Conservation (phyloP, 352 stramenopile species). For the Phytophthora macrochlamydospora region DNA sequence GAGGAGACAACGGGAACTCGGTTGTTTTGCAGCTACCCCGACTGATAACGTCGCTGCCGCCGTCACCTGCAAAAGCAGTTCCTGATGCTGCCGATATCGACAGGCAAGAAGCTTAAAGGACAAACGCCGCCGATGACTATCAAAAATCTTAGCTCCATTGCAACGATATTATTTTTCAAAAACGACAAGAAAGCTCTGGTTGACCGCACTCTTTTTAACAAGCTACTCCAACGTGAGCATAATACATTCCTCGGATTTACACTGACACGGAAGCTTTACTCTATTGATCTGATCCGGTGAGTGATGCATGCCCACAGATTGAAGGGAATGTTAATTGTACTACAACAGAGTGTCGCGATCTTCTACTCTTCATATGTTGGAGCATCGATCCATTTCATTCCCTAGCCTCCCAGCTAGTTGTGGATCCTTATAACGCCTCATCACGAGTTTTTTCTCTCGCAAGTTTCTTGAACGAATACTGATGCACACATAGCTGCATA, state of each 20-base stretch:
- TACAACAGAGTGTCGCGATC: constrained; percentile 7
- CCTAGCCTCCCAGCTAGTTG: constrained; percentile 1
- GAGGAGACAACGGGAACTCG: constrained; percentile 3
- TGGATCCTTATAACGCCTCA: neutral
- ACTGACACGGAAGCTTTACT: constrained; percentile 9
- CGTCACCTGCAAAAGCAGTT: constrained; percentile 17
- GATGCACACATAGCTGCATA: neutral
- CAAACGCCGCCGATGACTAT: constrained; percentile 10
- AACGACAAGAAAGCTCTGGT: constrained; percentile 15
- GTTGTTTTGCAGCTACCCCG: constrained; percentile 1
- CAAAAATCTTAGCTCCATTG: constrained; percentile 7
- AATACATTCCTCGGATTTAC: constrained; percentile 10
- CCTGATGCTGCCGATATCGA: constrained; percentile 2
- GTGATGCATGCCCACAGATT: neutral
- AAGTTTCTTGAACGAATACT: constrained; percentile 3
- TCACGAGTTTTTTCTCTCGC: neutral
- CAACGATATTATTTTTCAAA: constrained; percentile 7
- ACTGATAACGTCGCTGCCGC: constrained; percentile 10
- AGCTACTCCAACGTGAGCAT: constrained; percentile 14
- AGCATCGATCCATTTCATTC: constrained; percentile 7
- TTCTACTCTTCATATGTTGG: constrained; percentile 7
- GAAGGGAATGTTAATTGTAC: neutral
- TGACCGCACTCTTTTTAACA: constrained; percentile 12
- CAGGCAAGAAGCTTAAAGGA: constrained; percentile 8
- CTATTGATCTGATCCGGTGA: constrained; percentile 2